Evolutionary conservation across 2,329 filamentous ascomycete genomes (phyloP), one percentile per base, ranked within the genome.

Genomic region (Uncinocarpus reesii): DNA sequence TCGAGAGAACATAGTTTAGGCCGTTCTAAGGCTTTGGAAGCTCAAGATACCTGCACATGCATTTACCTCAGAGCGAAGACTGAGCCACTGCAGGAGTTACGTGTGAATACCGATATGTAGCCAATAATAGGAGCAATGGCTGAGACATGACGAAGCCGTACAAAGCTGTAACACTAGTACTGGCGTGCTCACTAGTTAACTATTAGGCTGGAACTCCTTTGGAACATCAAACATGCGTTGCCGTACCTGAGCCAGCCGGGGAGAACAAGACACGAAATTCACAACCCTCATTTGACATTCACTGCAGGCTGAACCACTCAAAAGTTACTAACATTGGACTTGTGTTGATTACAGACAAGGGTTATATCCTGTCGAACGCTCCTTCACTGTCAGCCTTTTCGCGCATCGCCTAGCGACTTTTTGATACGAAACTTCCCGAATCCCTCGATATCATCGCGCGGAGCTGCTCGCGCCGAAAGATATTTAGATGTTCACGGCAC

Each of bases 191-290:
- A 37, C 10, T 15, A 7, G 11, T 26, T 20, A 20, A 16, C 26
- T 29, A 31, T 18, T 34, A 44, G 42, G 29, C 42, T 44, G 42
- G 42, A 44, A 44, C 42, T 24, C 24, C 28, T 24, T 16, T 21
- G 42, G 42, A 44, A 44, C 42, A 11, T n/a, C 28, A 15, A 16
- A 18, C 13, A 35, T 44, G 13, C 7, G 23, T 21, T 15, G 31
- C 3, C 21, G 24, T 34, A 35, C 29, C 20, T 35, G 42, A 41
- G 38, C 38, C 38, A 41, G 26, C 6, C 6, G 26, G 11, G 26
- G 11, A 28, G 38, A 41, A 26, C 21, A 20, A 28, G 24, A n/a
- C 13, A 41, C 38, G 38, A 3, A 29, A 18, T 21, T 15, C 41
- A 3, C 31, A 35, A n/a, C 42, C 4, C 20, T 35, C 29, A 20